Base-by-base conservation (phyloP, 148 eudicot genomes). In the Rhododendron simsii region DNA sequence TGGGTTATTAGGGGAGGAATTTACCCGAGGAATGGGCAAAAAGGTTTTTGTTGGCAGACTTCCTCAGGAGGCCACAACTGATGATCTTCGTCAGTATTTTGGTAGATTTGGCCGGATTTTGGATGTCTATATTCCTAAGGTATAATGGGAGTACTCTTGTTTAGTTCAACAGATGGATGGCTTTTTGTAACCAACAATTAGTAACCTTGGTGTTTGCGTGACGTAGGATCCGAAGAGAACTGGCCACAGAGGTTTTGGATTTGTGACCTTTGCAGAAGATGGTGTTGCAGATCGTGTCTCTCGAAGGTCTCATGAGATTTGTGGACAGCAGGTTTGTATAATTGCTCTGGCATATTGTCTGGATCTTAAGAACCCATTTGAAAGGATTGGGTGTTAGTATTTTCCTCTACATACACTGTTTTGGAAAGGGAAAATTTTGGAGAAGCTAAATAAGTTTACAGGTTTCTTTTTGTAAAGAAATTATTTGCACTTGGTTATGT, bases 211-310 rank as follows among this genome's bases (percentile, higher is more conserved):
- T 55, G 23, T 71, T 35, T 63, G 81, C 65, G 53, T 85, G 82
- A 41, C 90, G 53, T 88, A 98, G 99, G 99, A 98, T 87, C 98
- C 99, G 8, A 98, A 92, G 92, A 92, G 97, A 92, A 87, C 94
- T 84, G 99, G 99, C 79, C 99, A 98, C 84, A 92, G 99, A 45
- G 99, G 99, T 83, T 98, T 98, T 89, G 99, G 99, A 78, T 95
- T 98, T 90, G 99, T 98, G 83, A 98, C 99, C 86, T 98, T 95
- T 92, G 91, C 96, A 85, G 99, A 98, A 69, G 98, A 94, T 85
- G 98, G 98, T 84, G 98, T 92, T 93, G 99, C 98, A 50, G 99
- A 95, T 50, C 93, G 99, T 20, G 98, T 98, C 67, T 93, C 99
- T 71, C 91, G 98, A 83, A 92, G 99, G 85, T 86, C 95, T 41